A percentile compares a stretch with the other conserved stretches of the same genome.
phyloP scores from a whole-genome alignment of 2,329 filamentous ascomycete species.

The Trichoderma citrinoviride region DNA sequence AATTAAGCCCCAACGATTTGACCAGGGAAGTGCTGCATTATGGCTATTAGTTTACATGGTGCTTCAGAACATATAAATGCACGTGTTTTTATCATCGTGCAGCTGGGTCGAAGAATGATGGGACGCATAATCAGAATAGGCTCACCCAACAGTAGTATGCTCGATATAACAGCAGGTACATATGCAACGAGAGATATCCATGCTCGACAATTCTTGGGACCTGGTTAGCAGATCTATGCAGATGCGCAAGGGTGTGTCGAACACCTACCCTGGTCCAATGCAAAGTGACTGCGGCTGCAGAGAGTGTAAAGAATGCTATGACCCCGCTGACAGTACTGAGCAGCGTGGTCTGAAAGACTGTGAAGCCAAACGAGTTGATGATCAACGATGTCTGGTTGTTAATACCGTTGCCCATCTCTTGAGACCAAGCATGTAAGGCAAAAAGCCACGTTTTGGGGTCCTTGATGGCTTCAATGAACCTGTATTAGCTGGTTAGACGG shows the following conservation, averaged over 20 bases:
- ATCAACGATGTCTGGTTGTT: constrained; percentile 44
- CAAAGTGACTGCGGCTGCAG: constrained; percentile 11
- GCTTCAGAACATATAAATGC: too few species aligned
- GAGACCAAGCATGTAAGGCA: constrained; percentile 31
- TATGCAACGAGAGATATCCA: constrained; percentile 24
- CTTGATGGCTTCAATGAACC: constrained; percentile 30
- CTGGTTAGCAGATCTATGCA: neutral
- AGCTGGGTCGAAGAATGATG: too few species aligned
- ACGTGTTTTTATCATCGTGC: too few species aligned
- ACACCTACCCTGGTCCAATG: constrained; percentile 6
- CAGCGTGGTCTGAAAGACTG: constrained; percentile 36
- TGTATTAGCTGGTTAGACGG: neutral
- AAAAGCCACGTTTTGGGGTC: constrained; percentile 35
- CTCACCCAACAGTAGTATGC: constrained; percentile 18
- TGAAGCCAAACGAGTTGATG: constrained; percentile 46
- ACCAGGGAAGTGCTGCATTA: constrained; percentile 12
- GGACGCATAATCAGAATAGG: too few species aligned
- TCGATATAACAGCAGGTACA: constrained; percentile 21
- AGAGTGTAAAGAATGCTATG: constrained; percentile 19
- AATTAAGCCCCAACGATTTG: constrained; percentile 25
- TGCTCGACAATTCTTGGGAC: constrained; percentile 7
- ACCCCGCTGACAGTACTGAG: constrained; percentile 23
- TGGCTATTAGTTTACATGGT: neutral
- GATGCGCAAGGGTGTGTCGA: neutral
- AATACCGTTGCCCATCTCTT: constrained; percentile 40